Base-by-base conservation (phyloP, 2,329 filamentous ascomycete species). In the Bipolaris sorokiniana region DNA sequence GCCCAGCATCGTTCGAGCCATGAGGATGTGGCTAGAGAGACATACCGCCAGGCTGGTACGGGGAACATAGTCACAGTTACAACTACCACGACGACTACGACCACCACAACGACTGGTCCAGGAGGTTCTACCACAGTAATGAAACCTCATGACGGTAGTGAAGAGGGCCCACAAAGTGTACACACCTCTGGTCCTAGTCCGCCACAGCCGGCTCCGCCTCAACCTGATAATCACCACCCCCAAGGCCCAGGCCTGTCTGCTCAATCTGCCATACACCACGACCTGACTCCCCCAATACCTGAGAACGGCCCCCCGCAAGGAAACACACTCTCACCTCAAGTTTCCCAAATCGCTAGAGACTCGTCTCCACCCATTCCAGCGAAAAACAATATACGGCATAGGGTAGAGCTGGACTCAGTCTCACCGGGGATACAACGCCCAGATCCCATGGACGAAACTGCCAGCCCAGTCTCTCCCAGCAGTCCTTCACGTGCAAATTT, bases 51-150 rank as follows among this genome's bases (percentile, higher is more conserved):
- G 48, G 59, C 57, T 18, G 65, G 61, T 13, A 74, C 73, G 7
- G 73, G 73, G 0, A 72, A 75, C 23, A 66, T 75, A 18, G 66
- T 76, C 3, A 75, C 72, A 5, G 70, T 71, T 3, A 74, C 70
- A 7, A 76, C 72, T 0, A 76, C 73, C 11, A 75, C 73, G 1
- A 76, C 72, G 1, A 75, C 73, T 1, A 75, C 73, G 1, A 75
- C 73, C 0, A 76, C 72, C 2, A 75, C 72, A 15, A 72, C 69
- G 2, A 75, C 72, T 11, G 72, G 72, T 0, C 72, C 72, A 13
- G 73, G 73, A 3, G 73, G 73, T 1, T 65, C 65, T 20, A 74
- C 71, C 10, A 75, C 72, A 9, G 70, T 75, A 33, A 64, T 74
- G 38, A 65, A 71, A 34, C 71, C 72, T 9, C 61, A 48, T 44